A percentile compares a stretch with the other conserved stretches of the same genome.
Conservation (phyloP, 1,284 basidiomycete species). For the Bondarzewia mesenterica region DNA sequence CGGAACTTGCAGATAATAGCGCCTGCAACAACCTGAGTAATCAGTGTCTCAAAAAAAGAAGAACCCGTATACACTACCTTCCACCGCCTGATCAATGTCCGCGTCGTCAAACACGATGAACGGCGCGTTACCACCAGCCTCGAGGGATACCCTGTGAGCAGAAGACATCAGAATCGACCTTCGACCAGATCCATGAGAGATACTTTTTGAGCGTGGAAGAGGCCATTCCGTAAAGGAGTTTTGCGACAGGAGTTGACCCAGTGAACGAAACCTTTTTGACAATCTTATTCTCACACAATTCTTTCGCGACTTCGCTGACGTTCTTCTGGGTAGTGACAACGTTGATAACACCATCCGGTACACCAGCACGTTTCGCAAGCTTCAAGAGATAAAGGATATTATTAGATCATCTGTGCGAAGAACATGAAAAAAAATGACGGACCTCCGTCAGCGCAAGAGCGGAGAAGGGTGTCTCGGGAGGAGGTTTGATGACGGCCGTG, state of each 20-base stretch:
- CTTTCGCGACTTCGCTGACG: slow-evolving; percentile 74
- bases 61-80: slow-evolving; percentile 32
- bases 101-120: slow-evolving; percentile 98
- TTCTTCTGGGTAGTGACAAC: slow-evolving; percentile 84
- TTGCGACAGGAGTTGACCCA: slow-evolving; percentile 88
- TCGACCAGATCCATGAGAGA: slow-evolving; percentile 13
- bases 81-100: slow-evolving; percentile 90
- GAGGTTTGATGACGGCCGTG: slow-evolving; percentile 92
- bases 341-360: slow-evolving; percentile 95
- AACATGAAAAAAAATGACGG: slow-evolving; percentile 8
- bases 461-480: slow-evolving; percentile 94
- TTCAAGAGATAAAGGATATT: slow-evolving; percentile 17
- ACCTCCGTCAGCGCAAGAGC: slow-evolving; percentile 84
- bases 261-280: slow-evolving; percentile 94
- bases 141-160: slow-evolving; percentile 63
- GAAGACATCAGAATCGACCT: not conserved
- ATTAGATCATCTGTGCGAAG: slow-evolving; percentile 1
- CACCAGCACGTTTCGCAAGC: slow-evolving; percentile 81
- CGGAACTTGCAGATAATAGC: slow-evolving; percentile 92
- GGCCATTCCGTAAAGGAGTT: slow-evolving; percentile 79
- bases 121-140: slow-evolving; percentile 86
- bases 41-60: not conserved
- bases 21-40: slow-evolving; percentile 42
- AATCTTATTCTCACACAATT: slow-evolving; percentile 67
- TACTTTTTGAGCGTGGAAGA: slow-evolving; percentile 88